Base-by-base conservation (phyloP, 306 rosid genomes). In the Ochetophila trinervis region DNA sequence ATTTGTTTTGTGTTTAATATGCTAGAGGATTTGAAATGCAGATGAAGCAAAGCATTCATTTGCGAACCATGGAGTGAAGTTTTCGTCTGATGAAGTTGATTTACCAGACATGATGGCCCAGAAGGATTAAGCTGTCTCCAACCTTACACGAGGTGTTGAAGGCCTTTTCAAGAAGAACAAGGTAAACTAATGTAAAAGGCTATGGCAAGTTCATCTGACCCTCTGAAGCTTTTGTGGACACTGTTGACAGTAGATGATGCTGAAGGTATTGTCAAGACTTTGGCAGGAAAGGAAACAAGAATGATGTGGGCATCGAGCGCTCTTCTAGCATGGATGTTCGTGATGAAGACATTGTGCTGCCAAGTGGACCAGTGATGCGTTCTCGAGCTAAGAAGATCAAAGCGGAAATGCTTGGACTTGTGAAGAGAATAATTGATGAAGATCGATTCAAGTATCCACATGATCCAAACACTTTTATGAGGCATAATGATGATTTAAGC, bases 151-250 rank as follows among this genome's bases (percentile, higher is more conserved):
- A 71, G 99, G 99, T 69, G 86, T 94, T 48, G 99, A 94, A 82
- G 99, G 99, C 50, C 76, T 90, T 13, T 94, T 94, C 76, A 94
- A 94, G 90, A 94, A 94, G 83, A 94, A 94, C 76, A 94, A 94
- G 83, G 99, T 94, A 37, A 88, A 14, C 78, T 94, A n/a, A 94
- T 74, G 97, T 94, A 63, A 90, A 94, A 64, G 99, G 99, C 34
- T 90, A 94, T 65, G 99, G 99, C 3, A 94, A 90, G 74, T 67
- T 90, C 52, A 53, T 79, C 72, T 94, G 97, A 8, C 90, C 97
- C 22, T 78, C 94, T 0, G 99, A 94, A 66, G 87, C 90, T 34
- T 90, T 97, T 60, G 99, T 90, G 50, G 97, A 94, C 55, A 74
- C 85, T 44, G 0, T 71, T 65, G 97, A 90, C 99, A 37, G 90